Evolutionary conservation across 2,329 filamentous ascomycete genomes (phyloP).

Genomic region (Aspergillus tubingensis): DNA sequence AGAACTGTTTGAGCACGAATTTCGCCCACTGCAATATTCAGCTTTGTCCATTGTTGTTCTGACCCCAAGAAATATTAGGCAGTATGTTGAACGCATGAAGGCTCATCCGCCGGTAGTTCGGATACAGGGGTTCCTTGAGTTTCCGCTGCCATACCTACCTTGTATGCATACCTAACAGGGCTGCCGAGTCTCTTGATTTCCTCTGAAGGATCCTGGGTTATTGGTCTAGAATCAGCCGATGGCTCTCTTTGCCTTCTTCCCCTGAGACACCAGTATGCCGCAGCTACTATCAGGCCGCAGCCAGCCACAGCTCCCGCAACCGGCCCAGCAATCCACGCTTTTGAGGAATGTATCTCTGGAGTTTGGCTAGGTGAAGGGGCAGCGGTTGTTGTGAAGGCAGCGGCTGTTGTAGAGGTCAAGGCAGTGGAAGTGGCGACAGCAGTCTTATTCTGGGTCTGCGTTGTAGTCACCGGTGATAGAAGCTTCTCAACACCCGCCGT

Average conservation of each 20-base stretch:
- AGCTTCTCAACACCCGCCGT: not conserved
- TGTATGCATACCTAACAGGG: no score
- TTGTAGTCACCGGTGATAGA: not conserved
- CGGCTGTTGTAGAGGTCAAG: not conserved
- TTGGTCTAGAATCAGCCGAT: no score
- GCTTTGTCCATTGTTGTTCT: not conserved
- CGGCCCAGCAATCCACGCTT: not conserved
- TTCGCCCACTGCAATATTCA: no score
- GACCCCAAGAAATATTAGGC: not conserved
- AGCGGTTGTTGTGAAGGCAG: not conserved
- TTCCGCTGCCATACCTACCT: not conserved
- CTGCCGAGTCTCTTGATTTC: not conserved
- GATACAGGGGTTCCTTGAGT: not conserved
- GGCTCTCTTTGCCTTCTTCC: not conserved
- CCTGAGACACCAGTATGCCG: not conserved
- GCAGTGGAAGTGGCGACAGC: not conserved
- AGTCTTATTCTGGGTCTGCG: not conserved
- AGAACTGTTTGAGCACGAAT: no score
- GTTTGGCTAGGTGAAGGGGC: not conserved
- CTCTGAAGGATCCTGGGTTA: not conserved
- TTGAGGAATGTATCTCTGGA: not conserved
- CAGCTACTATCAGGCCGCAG: not conserved
- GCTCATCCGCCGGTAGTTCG: not conserved
- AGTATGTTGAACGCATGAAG: not conserved
- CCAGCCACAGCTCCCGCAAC: not conserved